Evolutionary conservation across 257 asterid species (phyloP).

Genomic region (Primulina huaijiensis): DNA sequence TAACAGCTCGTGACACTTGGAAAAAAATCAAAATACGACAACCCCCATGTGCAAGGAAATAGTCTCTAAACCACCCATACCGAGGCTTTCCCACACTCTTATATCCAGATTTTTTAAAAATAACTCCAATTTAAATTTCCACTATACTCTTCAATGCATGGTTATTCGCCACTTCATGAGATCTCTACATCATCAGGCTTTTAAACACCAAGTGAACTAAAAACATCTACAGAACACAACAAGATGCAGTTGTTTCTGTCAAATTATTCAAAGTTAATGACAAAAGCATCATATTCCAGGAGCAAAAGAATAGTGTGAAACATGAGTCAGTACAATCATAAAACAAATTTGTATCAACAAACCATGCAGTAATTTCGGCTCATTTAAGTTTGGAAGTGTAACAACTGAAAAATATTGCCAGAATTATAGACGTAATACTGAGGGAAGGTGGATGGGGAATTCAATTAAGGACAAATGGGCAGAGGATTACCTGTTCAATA

Average conservation of each 20-base stretch:
- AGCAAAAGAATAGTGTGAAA: slow-evolving; percentile 13
- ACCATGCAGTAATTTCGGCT: background rate
- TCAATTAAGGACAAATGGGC: slow-evolving; percentile 13
- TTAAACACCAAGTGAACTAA: background rate
- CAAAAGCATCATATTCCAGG: slow-evolving; percentile 15
- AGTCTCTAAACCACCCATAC: background rate
- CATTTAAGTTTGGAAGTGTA: slow-evolving; percentile 11
- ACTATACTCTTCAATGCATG: background rate
- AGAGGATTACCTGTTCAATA: slow-evolving; percentile 66
- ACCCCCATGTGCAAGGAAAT: background rate
- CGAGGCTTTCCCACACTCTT: background rate
- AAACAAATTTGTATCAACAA: slow-evolving; percentile 8
- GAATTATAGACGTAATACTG: background rate
- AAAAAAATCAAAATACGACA: background rate
- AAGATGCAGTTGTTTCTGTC: background rate
- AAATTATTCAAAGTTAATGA: slow-evolving; percentile 12
- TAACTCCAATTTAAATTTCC: background rate
- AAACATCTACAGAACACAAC: slow-evolving; percentile 15
- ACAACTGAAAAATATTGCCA: background rate
- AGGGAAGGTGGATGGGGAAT: background rate
- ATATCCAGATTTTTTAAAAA: background rate
- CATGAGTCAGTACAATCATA: slow-evolving; percentile 1
- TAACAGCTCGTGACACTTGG: background rate
- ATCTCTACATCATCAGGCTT: slow-evolving; percentile 1
- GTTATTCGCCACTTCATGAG: background rate